Base-by-base conservation (phyloP, 441 rosid species). In the Gossypium trilobum region DNA sequence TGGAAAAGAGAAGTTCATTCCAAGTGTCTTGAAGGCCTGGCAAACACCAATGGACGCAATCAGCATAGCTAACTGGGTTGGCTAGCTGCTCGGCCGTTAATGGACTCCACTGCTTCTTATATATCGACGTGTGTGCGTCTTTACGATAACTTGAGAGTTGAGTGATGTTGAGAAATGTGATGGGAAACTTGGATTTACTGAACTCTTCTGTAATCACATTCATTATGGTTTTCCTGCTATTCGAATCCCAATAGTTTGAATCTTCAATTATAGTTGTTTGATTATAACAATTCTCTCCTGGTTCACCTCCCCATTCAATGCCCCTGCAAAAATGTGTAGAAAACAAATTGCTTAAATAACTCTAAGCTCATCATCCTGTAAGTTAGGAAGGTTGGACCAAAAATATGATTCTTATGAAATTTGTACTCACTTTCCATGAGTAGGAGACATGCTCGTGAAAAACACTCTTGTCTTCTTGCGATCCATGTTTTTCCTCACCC, bases 361-460 rank as follows among this genome's bases (percentile, higher is more conserved):
- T 31, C 36, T 31, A 31, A 31, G 6, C 36, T 31, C 36, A 5
- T 31, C 36, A 31, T 5, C 7, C 1, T 31, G 7, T 31, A 31
- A 31, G 5, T 29, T 29, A 29, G 33, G 33, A 4, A 29, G 33
- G 7, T 5, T 4, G 0, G 7, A 29, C 0, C 1, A 31, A 31
- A 31, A 31, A 31, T 31, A 31, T 31, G 7, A 31, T 31, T 5
- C 36, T 31, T 5, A 5, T 31, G 1, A 31, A 64, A 42, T 7
- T 20, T 29, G 0, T 2, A 80, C 91, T 82, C 56, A 93, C 98
- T 85, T 89, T 62, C 55, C 79, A 85, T 93, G 97, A 20, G 92
- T 79, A 13, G 98, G 95, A 0, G 98, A 91, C 98, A 93, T 91
- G 89, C 92, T 89, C 2, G 91, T 77, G 86, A 93, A 93, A 81